Conservation (phyloP, 495 filamentous ascomycete genomes). For the Melanomma pulvis-pyrius region DNA sequence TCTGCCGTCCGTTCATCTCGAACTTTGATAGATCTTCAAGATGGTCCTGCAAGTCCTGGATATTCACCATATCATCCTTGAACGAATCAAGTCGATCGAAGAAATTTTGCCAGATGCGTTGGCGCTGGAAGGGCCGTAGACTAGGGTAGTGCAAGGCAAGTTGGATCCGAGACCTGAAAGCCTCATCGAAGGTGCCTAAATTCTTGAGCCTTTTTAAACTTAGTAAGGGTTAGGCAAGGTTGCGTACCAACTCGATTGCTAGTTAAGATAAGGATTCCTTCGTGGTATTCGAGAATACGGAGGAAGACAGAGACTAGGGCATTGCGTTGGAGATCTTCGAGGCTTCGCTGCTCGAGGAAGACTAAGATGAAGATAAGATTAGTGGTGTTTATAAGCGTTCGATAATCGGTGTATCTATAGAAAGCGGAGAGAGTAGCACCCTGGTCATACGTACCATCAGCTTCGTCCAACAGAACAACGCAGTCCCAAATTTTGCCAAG, state of each 20-base stretch:
- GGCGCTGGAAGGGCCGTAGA: slow-evolving; percentile 41
- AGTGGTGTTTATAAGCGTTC: too few relatives aligned
- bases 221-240: too few relatives aligned
- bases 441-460: too few relatives aligned
- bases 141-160: slow-evolving; percentile 42
- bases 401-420: too few relatives aligned
- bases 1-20: slow-evolving; percentile 63
- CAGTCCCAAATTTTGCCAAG: slow-evolving; percentile 47
- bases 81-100: slow-evolving; percentile 36
- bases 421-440: too few relatives aligned
- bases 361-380: too few relatives aligned
- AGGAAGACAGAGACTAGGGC: slow-evolving; percentile 59
- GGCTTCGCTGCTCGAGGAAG: slow-evolving; percentile 54
- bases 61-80: slow-evolving; percentile 12
- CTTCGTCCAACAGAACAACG: slow-evolving; percentile 64
- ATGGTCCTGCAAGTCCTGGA: slow-evolving; percentile 43
- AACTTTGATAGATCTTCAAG: slow-evolving; percentile 47
- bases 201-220: too few relatives aligned
- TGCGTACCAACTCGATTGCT: slow-evolving; percentile 59
- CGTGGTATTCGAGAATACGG: slow-evolving; percentile 60
- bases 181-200: slow-evolving; percentile 49
- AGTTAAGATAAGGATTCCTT: slow-evolving; percentile 60
- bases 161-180: slow-evolving; percentile 47
- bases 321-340: slow-evolving; percentile 53
- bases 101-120: slow-evolving; percentile 48